Evolutionary conservation across 441 rosid species (phyloP), one percentile per base, ranked within the genome.

Genomic region (Gossypium gossypioides): DNA sequence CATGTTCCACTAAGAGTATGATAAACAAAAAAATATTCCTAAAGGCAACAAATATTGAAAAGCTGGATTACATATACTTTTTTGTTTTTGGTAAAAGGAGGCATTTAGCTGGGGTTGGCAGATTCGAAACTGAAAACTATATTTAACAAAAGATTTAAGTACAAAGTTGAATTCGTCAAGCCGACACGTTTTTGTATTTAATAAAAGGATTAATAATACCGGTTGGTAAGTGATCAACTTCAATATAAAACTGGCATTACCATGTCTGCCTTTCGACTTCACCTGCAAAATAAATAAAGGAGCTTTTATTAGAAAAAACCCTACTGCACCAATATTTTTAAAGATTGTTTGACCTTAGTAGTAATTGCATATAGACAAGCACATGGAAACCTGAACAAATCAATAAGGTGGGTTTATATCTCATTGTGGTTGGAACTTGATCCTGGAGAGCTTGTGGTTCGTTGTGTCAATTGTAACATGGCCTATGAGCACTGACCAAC

Each of bases 351-450:
- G n/a, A 46, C 52, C 16, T 15, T 46, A 46, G 15, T 46, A 46
- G 52, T 7, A 32, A 32, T 32, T 32, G 37, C 37, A 32, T 32
- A 32, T 32, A 32, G 37, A 32, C 1, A 32, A 32, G 7, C 4
- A 32, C 37, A 5, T 32, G 7, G 37, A 32, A 32, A 32, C 37
- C 1, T 32, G 7, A 32, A 6, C 72, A 74, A 75, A 22, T 81
- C 87, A n/a, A 67, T 84, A 21, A 32, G 86, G 86, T 57, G 81
- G 82, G 42, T 84, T 84, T 40, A 61, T 86, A 0, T 86, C 90
- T 32, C 90, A 86, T 25, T 85, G 87, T 34, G 86, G 90, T 27
- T 84, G 87, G 88, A 88, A 84, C 74, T 86, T 84, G 2, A 74
- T 79, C 25, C 24, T 84, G 13, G 87, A 88, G 77, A 83, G 87